A percentile compares a stretch with the other conserved stretches of the same genome.
Evolutionary conservation across 2,329 filamentous ascomycete species (phyloP).

Genomic region (Cercospora nicotianae): DNA sequence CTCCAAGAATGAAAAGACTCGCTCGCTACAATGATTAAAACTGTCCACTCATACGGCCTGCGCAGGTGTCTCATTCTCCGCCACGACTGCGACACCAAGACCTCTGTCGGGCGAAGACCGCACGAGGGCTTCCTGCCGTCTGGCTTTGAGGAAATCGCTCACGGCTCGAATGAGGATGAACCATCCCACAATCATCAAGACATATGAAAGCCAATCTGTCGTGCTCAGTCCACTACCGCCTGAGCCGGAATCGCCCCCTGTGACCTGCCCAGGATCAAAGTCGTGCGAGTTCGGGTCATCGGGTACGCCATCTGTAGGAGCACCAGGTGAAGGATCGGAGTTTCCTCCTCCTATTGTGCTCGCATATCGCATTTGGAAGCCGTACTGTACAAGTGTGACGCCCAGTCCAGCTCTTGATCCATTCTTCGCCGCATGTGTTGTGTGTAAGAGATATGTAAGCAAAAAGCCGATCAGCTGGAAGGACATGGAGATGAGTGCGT

Average conservation of each 20-base stretch:
- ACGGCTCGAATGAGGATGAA: constrained; percentile 95
- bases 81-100: constrained; percentile 79
- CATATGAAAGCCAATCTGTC: constrained; percentile 86
- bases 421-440: constrained; percentile 96
- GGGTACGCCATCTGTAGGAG: constrained; percentile 55
- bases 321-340: constrained; percentile 25
- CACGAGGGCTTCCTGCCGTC: constrained; percentile 89
- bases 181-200: constrained; percentile 96
- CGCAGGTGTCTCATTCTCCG: constrained; percentile 78
- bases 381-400: constrained; percentile 93
- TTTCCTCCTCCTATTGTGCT: constrained; percentile 33
- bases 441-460: constrained; percentile 95
- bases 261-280: constrained; percentile 73
- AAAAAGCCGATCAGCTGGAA: constrained; percentile 97
- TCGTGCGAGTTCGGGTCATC: constrained; percentile 86
- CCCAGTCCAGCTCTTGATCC: constrained; percentile 91
- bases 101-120: constrained; percentile 90
- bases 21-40: constrained; percentile 3
- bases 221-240: constrained; percentile 61
- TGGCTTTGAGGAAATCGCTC: constrained; percentile 82
- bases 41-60: constrained; percentile 47
- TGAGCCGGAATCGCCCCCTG: constrained; percentile 38
- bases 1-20: not conserved
- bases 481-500: constrained; percentile 94
- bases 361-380: constrained; percentile 82